These are phyloP conservation scores for Helianthus annuus DNA, from an alignment of 129 eudicot species.

Conservation along the genomic window DNA sequence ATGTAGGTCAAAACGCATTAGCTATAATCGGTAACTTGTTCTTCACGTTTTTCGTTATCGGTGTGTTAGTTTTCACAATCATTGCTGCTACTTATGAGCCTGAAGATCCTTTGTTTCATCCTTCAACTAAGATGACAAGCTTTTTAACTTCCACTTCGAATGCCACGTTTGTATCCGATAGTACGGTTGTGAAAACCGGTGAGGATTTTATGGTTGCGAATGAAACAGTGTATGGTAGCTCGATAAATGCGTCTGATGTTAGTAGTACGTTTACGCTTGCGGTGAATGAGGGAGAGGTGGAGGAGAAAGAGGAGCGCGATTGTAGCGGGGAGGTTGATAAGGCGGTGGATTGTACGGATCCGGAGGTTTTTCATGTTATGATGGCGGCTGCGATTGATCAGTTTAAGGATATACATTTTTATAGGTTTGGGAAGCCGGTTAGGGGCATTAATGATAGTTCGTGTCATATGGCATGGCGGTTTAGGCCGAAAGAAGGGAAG, in stretches of 20 bases:
- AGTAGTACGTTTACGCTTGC: neutral
- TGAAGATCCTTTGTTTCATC: slow-evolving; percentile 76
- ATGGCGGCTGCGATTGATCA: slow-evolving; percentile 77
- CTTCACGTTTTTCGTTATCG: slow-evolving; percentile 68
- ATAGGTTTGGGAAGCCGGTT: slow-evolving; percentile 83
- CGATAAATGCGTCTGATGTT: slow-evolving; percentile 60
- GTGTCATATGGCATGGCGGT: slow-evolving; percentile 98
- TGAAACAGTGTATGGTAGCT: slow-evolving; percentile 49
- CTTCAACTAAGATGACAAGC: slow-evolving; percentile 65
- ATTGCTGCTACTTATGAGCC: slow-evolving; percentile 88
- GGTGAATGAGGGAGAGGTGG: slow-evolving; percentile 18
- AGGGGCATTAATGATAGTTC: slow-evolving; percentile 58
- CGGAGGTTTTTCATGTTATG: slow-evolving; percentile 81
- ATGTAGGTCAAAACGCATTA: slow-evolving; percentile 71
- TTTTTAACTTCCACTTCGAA: slow-evolving; percentile 72
- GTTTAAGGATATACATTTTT: slow-evolving; percentile 81
- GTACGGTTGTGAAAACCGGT: slow-evolving; percentile 72
- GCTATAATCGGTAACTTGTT: slow-evolving; percentile 69
- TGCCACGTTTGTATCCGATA: slow-evolving; percentile 74
- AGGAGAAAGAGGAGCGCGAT: slow-evolving; percentile 31
- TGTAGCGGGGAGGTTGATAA: slow-evolving; percentile 61
- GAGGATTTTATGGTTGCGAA: slow-evolving; percentile 73
- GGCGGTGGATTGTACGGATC: slow-evolving; percentile 78
- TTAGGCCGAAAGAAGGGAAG: slow-evolving; percentile 87
- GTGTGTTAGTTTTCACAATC: slow-evolving; percentile 74